Base-by-base conservation (phyloP, 805 yeast species). In the Zygosaccharomyces siamensis region DNA sequence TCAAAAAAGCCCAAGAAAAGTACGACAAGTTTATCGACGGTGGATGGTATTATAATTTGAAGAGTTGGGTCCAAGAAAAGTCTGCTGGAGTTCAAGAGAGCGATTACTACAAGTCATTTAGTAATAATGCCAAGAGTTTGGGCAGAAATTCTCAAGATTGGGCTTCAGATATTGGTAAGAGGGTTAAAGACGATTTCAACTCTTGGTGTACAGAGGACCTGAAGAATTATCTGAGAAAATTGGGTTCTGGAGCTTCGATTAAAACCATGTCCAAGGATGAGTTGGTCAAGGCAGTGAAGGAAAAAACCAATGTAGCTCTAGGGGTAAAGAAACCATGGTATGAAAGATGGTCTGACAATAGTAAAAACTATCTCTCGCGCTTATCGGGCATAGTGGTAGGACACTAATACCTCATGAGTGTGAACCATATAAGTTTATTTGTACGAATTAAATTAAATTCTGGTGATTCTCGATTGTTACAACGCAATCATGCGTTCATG, bases 131-230 rank as follows among this genome's bases (percentile, higher is more conserved):
- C 28, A 47, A 49, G 36, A 31, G 53, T 18, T 30, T 54, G 37
- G 47, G 47, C 16, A 47, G 52, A 44, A 54, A 51, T 43, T 51
- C 54, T 4, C 55, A 55, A 27, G 44, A 46, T 6, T 53, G 56
- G 56, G 54, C 52, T 31, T 46, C 38, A 26, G 52, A 50, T 7
- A 27, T 60, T n/a, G 43, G 48, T 3, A 39, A 53, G 12, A 57
- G 51, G 10, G 57, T 66, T 57, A 53, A 56, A 5, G 49, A 56
- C 2, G 55, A 69, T 14, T 67, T 75, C 46, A 63, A 70, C 24
- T 58, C 69, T 7, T 76, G 77, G 76, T 66, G 76, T 2, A 65
- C 64, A 14, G 69, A 69, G 21, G 81, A 77, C 47, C 59, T 77
- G 48, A 64, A 54, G 39, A 52, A 66, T 12, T 77, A 76, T 53